Percentiles rank a stretch among this genome's conserved stretches.
Evolutionary conservation across 305 asterid genomes (phyloP).

Genomic region (Rubia balearica): DNA sequence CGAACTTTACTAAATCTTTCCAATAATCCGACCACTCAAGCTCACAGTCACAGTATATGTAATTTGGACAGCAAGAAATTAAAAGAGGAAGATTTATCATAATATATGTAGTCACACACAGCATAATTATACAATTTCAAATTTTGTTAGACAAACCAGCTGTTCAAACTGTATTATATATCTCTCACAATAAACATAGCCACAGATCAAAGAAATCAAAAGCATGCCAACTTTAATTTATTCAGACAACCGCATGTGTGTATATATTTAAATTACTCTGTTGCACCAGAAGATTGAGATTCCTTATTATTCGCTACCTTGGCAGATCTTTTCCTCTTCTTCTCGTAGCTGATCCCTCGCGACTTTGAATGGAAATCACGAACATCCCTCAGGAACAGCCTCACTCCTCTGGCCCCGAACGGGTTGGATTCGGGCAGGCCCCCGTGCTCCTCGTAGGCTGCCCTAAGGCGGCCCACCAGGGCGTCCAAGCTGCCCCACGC

Average conservation of each 20-base stretch:
- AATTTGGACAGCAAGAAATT: not conserved
- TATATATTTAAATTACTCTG: not conserved
- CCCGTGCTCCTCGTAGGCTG: slow-evolving; percentile 82
- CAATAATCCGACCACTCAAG: not conserved
- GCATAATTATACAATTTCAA: not conserved
- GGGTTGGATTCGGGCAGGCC: slow-evolving; percentile 69
- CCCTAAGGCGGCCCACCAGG: slow-evolving; percentile 71
- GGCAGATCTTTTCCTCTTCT: slow-evolving; percentile 55
- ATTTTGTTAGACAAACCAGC: not conserved
- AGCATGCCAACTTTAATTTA: not conserved
- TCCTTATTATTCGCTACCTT: not conserved
- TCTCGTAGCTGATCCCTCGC: slow-evolving; percentile 73
- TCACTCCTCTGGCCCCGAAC: slow-evolving; percentile 71
- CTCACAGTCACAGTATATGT: not conserved
- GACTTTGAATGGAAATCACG: slow-evolving; percentile 79
- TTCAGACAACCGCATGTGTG: not conserved
- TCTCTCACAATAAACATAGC: not conserved
- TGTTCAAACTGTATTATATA: not conserved
- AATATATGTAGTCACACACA: not conserved
- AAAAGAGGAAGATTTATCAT: too few species aligned
- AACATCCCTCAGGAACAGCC: slow-evolving; percentile 70
- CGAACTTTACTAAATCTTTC: slow-evolving; percentile 13
- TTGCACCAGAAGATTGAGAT: slow-evolving; percentile 12
- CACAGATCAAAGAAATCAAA: not conserved
- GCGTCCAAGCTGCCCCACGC: slow-evolving; percentile 92